These are phyloP conservation scores for Annulohypoxylon bovei DNA, from an alignment of 495 filamentous ascomycete genomes.

Conservation along the genomic window DNA sequence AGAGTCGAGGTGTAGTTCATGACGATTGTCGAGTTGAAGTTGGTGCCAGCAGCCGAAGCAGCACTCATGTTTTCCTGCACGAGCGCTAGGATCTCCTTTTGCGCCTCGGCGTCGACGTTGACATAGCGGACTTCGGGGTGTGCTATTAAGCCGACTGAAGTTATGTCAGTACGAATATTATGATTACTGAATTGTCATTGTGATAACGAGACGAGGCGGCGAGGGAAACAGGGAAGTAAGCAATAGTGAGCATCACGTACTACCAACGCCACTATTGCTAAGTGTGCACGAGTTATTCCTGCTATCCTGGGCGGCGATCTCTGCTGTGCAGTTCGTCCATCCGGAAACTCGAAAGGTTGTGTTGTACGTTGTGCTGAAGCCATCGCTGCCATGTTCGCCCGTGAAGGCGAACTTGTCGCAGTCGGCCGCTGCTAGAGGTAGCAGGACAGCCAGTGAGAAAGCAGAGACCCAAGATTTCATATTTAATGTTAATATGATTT, in stretches of 20 bases:
- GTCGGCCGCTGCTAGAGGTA: constrained; percentile 16
- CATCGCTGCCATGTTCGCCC: constrained; percentile 1
- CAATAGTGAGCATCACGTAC: constrained; percentile 1
- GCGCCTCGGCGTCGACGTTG: not conserved
- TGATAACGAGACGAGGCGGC: not conserved
- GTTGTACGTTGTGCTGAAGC: constrained; percentile 8
- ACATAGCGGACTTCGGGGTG: constrained; percentile 14
- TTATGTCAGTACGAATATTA: not conserved
- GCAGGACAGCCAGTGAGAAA: constrained; percentile 7
- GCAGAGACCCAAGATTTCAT: constrained; percentile 7
- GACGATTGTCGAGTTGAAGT: constrained; percentile 24
- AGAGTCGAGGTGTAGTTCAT: constrained; percentile 9
- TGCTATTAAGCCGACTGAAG: constrained; percentile 8
- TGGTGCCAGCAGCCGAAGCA: not conserved
- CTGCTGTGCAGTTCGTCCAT: constrained; percentile 11
- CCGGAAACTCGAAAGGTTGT: not conserved
- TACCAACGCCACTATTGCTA: not conserved
- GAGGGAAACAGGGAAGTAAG: not conserved
- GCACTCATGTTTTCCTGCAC: not conserved
- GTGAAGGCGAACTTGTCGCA: constrained; percentile 18
- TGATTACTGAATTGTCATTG: too few species aligned
- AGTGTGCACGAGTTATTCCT: not conserved
- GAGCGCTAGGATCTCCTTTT: constrained; percentile 1
- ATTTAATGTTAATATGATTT: not conserved
- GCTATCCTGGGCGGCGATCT: not conserved